Conservation (phyloP, 345 rosid genomes). For the Gossypium anomalum region DNA sequence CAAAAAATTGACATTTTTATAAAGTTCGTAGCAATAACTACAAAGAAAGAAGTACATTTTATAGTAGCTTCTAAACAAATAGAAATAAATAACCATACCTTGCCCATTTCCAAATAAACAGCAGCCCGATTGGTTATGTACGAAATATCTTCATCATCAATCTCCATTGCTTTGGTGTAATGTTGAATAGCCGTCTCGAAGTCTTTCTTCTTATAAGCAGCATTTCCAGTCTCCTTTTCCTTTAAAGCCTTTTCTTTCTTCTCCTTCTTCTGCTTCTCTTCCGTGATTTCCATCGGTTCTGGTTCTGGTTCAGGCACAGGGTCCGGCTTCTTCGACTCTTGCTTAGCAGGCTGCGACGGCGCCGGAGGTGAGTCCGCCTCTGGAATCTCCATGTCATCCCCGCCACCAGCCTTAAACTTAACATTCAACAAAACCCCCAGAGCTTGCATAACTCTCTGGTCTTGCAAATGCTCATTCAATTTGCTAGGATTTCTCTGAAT, state of each 20-base stretch:
- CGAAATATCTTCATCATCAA: conserved; percentile 87
- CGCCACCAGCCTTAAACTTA: conserved; percentile 42
- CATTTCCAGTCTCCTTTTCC: conserved; percentile 95
- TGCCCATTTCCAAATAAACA: conserved; percentile 87
- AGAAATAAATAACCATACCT: conserved; percentile 37
- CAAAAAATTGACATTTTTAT: neutral
- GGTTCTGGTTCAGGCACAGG: conserved; percentile 34
- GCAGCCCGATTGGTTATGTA: conserved; percentile 89
- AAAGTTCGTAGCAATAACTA: conserved; percentile 1
- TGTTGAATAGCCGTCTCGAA: conserved; percentile 78
- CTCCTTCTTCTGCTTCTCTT: conserved; percentile 32
- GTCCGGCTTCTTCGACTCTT: conserved; percentile 26
- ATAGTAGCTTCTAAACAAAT: neutral
- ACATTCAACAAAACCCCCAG: conserved; percentile 79
- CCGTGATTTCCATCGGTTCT: conserved; percentile 23
- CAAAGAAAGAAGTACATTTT: neutral
- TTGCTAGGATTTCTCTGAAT: conserved; percentile 82
- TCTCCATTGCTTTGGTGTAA: conserved; percentile 74
- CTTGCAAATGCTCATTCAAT: conserved; percentile 73
- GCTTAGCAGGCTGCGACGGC: conserved; percentile 24
- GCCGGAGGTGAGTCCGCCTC: conserved; percentile 39
- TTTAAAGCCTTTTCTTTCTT: conserved; percentile 36
- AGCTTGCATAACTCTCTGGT: conserved; percentile 93
- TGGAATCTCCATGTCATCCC: conserved; percentile 48
- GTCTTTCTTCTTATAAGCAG: conserved; percentile 93